Conservation (phyloP, 495 filamentous ascomycete species). For the Bombardia bombarda region DNA sequence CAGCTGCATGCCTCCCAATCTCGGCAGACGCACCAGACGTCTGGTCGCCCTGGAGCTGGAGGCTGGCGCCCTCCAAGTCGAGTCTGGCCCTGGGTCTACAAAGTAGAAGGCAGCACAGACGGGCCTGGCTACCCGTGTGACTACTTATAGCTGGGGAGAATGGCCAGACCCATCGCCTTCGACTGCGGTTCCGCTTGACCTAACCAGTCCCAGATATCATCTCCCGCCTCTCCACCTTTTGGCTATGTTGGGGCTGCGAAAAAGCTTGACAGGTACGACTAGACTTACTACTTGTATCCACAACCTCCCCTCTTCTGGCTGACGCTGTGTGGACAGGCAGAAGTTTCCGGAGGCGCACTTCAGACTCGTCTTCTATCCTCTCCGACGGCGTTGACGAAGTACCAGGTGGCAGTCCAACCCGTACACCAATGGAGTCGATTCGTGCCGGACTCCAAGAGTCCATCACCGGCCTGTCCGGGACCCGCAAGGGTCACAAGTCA, state of each 20-base stretch:
- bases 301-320: background rate
- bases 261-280: constrained; percentile 11
- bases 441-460: constrained; percentile 16
- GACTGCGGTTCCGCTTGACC: too few species aligned
- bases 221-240: too few species aligned
- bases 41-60: too few species aligned
- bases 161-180: too few species aligned
- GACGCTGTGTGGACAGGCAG: constrained; percentile 3
- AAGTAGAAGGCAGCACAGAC: too few species aligned
- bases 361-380: constrained; percentile 13
- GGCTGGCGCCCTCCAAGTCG: too few species aligned
- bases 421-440: constrained; percentile 19
- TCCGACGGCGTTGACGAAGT: constrained; percentile 8
- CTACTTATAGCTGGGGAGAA: too few species aligned
- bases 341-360: constrained; percentile 14
- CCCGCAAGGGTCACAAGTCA: constrained; percentile 7
- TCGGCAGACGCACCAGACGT: too few species aligned
- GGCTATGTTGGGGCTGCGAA: constrained; percentile 17
- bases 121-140: too few species aligned
- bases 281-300: background rate
- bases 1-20: too few species aligned
- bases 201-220: too few species aligned
- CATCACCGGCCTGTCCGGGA: constrained; percentile 6
- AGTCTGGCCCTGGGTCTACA: too few species aligned
- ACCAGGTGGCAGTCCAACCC: background rate